phyloP scores from a whole-genome alignment of 1,284 basidiomycete genomes.

The Ceratobasidium sp. region DNA sequence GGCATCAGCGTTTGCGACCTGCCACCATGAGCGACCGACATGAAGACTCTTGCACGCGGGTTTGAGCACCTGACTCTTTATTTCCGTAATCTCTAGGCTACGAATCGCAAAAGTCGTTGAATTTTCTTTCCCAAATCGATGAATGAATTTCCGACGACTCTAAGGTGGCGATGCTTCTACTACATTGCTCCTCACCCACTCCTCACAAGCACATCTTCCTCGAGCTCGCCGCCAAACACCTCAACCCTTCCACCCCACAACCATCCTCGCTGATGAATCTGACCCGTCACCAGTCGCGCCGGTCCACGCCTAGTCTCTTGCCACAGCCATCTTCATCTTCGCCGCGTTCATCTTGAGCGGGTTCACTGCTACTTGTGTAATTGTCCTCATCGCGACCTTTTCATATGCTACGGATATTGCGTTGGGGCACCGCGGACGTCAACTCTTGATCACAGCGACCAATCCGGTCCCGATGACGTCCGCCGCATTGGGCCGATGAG shows the following conservation, averaged over 20 bases:
- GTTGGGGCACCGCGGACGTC: constrained; percentile 23
- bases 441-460: constrained; percentile 1
- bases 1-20: too few relatives aligned
- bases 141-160: too few relatives aligned
- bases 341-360: constrained; percentile 23
- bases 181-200: constrained; percentile 53
- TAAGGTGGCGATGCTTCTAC: too few relatives aligned
- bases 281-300: not conserved
- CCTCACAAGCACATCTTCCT: constrained; percentile 62
- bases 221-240: constrained; percentile 48
- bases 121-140: too few relatives aligned
- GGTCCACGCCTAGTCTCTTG: not conserved
- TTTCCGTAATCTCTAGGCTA: too few relatives aligned
- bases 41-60: too few relatives aligned
- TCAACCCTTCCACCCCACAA: constrained; percentile 50
- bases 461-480: constrained; percentile 44
- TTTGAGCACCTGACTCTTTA: too few relatives aligned
- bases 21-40: too few relatives aligned
- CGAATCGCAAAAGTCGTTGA: too few relatives aligned
- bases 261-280: not conserved
- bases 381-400: constrained; percentile 20
- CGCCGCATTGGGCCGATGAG: constrained; percentile 74
- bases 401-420: constrained; percentile 25
- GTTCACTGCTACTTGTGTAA: constrained; percentile 25
- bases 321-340: constrained; percentile 27